Base-by-base conservation (phyloP, 2,329 filamentous ascomycete genomes). In the Hypoxylon sp. region DNA sequence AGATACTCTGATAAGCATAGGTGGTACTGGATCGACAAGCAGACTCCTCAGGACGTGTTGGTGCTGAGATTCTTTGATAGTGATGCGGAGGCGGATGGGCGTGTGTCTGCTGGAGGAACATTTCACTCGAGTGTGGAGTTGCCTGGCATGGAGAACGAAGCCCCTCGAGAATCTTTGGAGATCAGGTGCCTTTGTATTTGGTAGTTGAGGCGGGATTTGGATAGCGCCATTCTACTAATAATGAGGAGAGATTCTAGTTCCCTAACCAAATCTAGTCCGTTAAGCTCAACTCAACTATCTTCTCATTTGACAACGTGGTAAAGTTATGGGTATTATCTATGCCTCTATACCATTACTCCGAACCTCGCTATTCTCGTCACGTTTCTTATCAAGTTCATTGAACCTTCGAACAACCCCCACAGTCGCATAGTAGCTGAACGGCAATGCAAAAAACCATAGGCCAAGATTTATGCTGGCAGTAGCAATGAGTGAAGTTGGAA, bases 341-440 rank as follows among this genome's bases (percentile, higher is more conserved):
- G 20, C 20, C 2, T 20, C 20, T 20, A 20, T 20, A 20, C 20
- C 20, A 20, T 20, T 20, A 20, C 20, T 20, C 22, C 14, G 22
- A 27, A 46, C 20, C 20, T 30, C 44, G 35, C 42, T 27, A 13
- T 40, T 49, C 22, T 54, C 59, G 20, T 31, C 37, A 20, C 17
- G 17, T 17, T 61, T 44, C 44, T 66, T 61, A 53, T 77, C 75
- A 44, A 76, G 71, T 63, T 79, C 57, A 20, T 79, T 74, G 61
- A 82, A 83, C 66, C 81, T 84, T 27, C 73, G 71, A 7, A 83
- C 77, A 10, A 84, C 80, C 59, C 80, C 77, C 25, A 82, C 48
- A 0, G 82, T 84, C 25, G 82, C 81, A 75, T 80, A 83, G 54
- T 81, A 83, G 58, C 81, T 83, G 67, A 83, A 83, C 0, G 81